Evolutionary conservation across 2,329 filamentous ascomycete genomes (phyloP), one percentile per base, ranked within the genome.

Genomic region (Bipolaris cookei): DNA sequence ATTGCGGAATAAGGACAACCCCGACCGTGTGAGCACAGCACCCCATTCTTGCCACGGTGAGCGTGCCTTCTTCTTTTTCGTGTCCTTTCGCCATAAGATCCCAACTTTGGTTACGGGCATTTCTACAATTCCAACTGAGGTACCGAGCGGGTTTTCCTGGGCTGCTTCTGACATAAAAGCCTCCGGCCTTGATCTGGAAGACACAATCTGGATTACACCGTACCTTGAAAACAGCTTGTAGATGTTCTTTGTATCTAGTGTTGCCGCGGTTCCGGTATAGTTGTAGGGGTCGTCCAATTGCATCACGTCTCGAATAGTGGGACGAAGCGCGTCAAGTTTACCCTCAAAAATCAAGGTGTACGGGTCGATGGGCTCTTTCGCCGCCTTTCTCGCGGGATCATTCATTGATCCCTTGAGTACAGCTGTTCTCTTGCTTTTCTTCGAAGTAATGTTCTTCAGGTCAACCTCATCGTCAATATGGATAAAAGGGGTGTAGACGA

Each of bases 41-140:
- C 95, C 95, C 95, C 95, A 99, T 82, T 99, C 95, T 73, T 97
- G 94, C 95, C 95, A 99, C 1, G 95, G 94, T 10, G 94, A 97
- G 41, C 94, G 86, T 0, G 92, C 90, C 77, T 96, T 96, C 79
- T 95, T 94, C 78, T 94, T 97, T 79, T 96, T 97, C 1, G 84
- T 80, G 63, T 97, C 92, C 74, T 99, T 99, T 42, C 95, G 88
- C 95, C 95, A 99, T 30, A 99, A 76, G 1, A 97, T 80, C 3
- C 95, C 95, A 47, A 99, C 93, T 76, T 98, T 99, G 42, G 94
- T 97, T 43, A 98, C 90, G 67, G 97, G 97, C 72, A 99, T 96
- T 76, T 98, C 94, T 10, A 99, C 94, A 56, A 99, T 90, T 11
- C 95, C 95, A 3, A 92, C 91, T 3, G 72, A 74, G 63, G 95